A percentile compares a stretch with the other conserved stretches of the same genome.
phyloP scores from a whole-genome alignment of 73 alveolate species.

The Paramecium caudatum region DNA sequence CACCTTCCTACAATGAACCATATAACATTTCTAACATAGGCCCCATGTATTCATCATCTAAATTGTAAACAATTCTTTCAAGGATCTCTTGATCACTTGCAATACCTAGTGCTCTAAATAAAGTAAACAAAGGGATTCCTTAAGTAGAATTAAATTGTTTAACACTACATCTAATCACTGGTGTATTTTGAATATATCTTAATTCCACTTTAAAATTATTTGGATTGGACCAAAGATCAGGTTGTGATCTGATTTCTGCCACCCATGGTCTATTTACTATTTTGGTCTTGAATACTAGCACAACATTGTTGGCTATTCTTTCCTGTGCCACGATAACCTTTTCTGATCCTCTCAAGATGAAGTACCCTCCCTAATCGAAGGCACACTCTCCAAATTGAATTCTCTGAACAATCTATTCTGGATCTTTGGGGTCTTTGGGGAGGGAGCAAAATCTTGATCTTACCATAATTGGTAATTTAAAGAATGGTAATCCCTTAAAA shows the following conservation, averaged over 20 bases:
- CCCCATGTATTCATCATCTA: slow-evolving; percentile 81
- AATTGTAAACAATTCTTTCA: slow-evolving; percentile 74
- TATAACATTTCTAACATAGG: slow-evolving; percentile 79
- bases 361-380: slow-evolving; percentile 89
- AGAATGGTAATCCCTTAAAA: slow-evolving; percentile 69
- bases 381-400: slow-evolving; percentile 85
- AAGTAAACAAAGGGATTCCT: slow-evolving; percentile 82
- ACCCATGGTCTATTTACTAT: slow-evolving; percentile 82
- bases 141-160: slow-evolving; percentile 81
- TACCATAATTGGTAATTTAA: slow-evolving; percentile 86
- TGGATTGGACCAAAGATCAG: slow-evolving; percentile 77
- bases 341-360: slow-evolving; percentile 87
- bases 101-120: slow-evolving; percentile 86
- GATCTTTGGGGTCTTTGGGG: slow-evolving; percentile 62
- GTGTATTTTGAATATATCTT: slow-evolving; percentile 7
- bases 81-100: slow-evolving; percentile 76
- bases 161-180: slow-evolving; percentile 67
- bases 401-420: slow-evolving; percentile 73
- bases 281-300: slow-evolving; percentile 81
- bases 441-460: slow-evolving; percentile 82
- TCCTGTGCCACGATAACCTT: slow-evolving; percentile 88
- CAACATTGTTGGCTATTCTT: slow-evolving; percentile 88
- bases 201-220: slow-evolving; percentile 68
- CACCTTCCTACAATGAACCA: slow-evolving; percentile 80
- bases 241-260: slow-evolving; percentile 84